Conservation (phyloP, 176 grass and related monocot species). For the Triticum dicoccoides region DNA sequence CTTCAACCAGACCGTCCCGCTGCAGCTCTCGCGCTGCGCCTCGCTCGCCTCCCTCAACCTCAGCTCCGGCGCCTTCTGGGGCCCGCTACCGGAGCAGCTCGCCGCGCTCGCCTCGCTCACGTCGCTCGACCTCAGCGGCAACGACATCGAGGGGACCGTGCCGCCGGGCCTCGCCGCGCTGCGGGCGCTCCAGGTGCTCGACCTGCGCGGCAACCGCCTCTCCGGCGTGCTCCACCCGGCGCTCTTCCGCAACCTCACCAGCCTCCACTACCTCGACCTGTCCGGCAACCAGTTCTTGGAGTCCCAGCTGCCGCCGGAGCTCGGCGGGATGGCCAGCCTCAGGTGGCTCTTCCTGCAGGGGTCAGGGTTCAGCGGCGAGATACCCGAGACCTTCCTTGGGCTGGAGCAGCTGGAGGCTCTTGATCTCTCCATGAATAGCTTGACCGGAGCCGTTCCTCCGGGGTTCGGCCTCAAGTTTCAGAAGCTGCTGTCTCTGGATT, state of each 20-base stretch:
- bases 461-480: conserved; percentile 46
- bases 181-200: conserved; percentile 44
- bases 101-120: conserved; percentile 34
- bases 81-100: conserved; percentile 67
- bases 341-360: conserved; percentile 58
- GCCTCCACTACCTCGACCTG: conserved; percentile 59
- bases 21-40: conserved; percentile 59
- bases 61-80: conserved; percentile 53
- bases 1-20: conserved; percentile 70
- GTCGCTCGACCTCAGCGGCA: conserved; percentile 71
- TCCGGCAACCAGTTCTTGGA: conserved; percentile 58
- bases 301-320: conserved; percentile 58
- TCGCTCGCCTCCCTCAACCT: conserved; percentile 62
- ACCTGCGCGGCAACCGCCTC: conserved; percentile 65
- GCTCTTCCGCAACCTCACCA: conserved; percentile 55
- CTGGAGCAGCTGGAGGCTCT: conserved; percentile 60
- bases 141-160: conserved; percentile 54
- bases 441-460: conserved; percentile 47
- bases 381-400: conserved; percentile 40
- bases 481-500: conserved; percentile 52
- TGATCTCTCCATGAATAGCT: conserved; percentile 66
- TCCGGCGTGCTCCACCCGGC: conserved; percentile 62
- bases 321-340: conserved; percentile 43
- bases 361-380: conserved; percentile 51
- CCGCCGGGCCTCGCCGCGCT: conserved; percentile 44